Evolutionary conservation across 352 stramenopile genomes (phyloP).

Genomic region (Globisporangium rhizosaccharum): DNA sequence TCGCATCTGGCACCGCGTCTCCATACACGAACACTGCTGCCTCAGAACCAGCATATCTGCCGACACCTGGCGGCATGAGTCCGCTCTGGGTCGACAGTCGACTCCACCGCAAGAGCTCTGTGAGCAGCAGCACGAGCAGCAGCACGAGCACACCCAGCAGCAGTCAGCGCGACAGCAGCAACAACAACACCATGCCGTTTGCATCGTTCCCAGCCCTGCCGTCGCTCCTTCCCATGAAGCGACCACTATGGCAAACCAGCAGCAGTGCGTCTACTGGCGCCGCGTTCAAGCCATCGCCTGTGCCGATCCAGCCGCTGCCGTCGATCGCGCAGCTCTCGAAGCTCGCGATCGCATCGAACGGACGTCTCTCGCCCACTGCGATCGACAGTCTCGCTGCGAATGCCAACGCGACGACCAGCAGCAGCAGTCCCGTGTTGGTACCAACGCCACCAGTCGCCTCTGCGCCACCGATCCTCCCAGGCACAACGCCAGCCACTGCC

Average conservation of each 20-base stretch:
- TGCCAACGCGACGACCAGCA: neutral
- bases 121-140: neutral
- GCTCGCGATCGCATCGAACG: conserved; percentile 4
- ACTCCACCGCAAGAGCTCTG: neutral
- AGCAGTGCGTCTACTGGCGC: neutral
- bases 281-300: neutral
- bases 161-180: neutral
- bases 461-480: neutral
- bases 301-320: conserved; percentile 14
- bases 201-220: conserved; percentile 4
- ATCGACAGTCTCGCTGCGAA: conserved; percentile 5
- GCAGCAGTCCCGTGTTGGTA: neutral
- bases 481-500: neutral
- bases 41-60: no score
- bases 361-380: conserved; percentile 5
- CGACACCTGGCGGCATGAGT: neutral
- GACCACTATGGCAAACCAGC: conserved; percentile 6
- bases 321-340: conserved; percentile 15
- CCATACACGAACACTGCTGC: neutral
- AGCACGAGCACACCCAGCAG: neutral
- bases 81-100: conserved; percentile 3
- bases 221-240: conserved; percentile 8
- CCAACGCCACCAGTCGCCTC: neutral
- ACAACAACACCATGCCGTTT: neutral
- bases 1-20: neutral